phyloP scores from a whole-genome alignment of 345 rosid species.

The Boechera divaricarpa region DNA sequence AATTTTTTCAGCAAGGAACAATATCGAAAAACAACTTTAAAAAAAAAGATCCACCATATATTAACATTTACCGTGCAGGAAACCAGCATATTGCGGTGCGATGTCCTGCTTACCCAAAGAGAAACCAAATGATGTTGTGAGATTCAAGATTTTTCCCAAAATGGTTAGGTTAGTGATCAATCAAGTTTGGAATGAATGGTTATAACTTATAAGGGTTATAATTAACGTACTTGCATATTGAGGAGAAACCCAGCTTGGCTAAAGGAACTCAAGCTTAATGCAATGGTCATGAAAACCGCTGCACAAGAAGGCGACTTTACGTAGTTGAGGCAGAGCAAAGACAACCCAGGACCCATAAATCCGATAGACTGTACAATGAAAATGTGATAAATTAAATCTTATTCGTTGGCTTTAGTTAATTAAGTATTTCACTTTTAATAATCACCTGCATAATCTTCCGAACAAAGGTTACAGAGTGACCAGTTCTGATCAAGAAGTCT shows the following conservation, averaged over 20 bases:
- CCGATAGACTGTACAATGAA: constrained; percentile 67
- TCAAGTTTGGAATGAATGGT: constrained; percentile 12
- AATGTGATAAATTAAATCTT: background rate
- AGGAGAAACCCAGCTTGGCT: constrained; percentile 99
- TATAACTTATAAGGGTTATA: background rate
- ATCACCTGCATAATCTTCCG: constrained; percentile 94
- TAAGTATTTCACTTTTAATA: background rate
- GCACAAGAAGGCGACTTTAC: constrained; percentile 77
- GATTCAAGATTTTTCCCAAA: constrained; percentile 11
- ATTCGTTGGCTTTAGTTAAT: background rate
- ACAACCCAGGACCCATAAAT: constrained; percentile 83
- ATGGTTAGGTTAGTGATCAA: background rate
- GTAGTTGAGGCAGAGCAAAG: constrained; percentile 78
- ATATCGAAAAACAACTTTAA: background rate
- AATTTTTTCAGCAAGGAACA: constrained; percentile 33
- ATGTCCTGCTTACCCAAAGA: constrained; percentile 66
- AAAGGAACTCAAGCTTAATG: constrained; percentile 89
- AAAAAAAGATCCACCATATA: background rate
- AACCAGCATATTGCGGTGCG: constrained; percentile 92
- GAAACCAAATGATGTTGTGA: constrained; percentile 28
- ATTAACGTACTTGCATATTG: constrained; percentile 80
- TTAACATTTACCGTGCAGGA: constrained; percentile 67
- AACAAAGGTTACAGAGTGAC: constrained; percentile 74
- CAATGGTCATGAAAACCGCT: constrained; percentile 64
- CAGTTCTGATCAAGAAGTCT: constrained; percentile 69